phyloP scores from a whole-genome alignment of 2,329 filamentous ascomycete species.

The Sporothrix brasiliensis region DNA sequence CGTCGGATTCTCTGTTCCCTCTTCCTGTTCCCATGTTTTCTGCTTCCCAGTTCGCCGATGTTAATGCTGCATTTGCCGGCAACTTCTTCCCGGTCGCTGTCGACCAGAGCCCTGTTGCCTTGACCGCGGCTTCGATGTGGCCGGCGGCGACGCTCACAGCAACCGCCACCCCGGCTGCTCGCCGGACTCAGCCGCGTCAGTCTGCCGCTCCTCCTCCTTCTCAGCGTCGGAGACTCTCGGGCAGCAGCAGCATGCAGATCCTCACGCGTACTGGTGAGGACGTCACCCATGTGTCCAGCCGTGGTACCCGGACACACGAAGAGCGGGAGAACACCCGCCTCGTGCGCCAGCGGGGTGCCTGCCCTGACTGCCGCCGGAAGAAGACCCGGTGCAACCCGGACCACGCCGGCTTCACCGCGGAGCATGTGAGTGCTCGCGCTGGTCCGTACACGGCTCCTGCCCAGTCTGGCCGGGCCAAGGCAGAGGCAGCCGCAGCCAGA shows the following conservation, averaged over 20 bases:
- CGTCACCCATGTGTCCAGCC: conserved; percentile 63
- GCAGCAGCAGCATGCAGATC: conserved; percentile 59
- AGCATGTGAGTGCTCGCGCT: conserved; percentile 23
- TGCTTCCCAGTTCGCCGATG: conserved; percentile 39
- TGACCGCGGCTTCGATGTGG: conserved; percentile 10
- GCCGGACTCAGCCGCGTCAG: conserved; percentile 15
- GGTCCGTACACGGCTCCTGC: conserved; percentile 30
- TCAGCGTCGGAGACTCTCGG: conserved; percentile 22
- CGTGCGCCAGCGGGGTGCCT: conserved; percentile 70
- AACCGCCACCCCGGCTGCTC: conserved; percentile 6
- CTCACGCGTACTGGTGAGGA: conserved; percentile 65
- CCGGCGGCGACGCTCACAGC: neutral
- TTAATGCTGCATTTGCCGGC: neutral
- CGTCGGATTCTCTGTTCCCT: conserved; percentile 29
- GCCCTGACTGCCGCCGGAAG: conserved; percentile 63
- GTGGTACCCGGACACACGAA: conserved; percentile 68
- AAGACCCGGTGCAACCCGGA: conserved; percentile 66
- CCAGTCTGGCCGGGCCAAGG: conserved; percentile 33
- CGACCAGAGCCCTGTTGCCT: conserved; percentile 31
- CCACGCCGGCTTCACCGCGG: conserved; percentile 47
- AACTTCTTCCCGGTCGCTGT: conserved; percentile 33
- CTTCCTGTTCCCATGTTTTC: conserved; percentile 36
- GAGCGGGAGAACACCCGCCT: conserved; percentile 68
- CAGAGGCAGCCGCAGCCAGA: conserved; percentile 24
- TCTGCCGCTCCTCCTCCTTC: conserved; percentile 5